Percentiles rank a stretch among this genome's conserved stretches.
Evolutionary conservation across 139 green algal genomes (phyloP).

Genomic region (Chlamydomonas eustigma): DNA sequence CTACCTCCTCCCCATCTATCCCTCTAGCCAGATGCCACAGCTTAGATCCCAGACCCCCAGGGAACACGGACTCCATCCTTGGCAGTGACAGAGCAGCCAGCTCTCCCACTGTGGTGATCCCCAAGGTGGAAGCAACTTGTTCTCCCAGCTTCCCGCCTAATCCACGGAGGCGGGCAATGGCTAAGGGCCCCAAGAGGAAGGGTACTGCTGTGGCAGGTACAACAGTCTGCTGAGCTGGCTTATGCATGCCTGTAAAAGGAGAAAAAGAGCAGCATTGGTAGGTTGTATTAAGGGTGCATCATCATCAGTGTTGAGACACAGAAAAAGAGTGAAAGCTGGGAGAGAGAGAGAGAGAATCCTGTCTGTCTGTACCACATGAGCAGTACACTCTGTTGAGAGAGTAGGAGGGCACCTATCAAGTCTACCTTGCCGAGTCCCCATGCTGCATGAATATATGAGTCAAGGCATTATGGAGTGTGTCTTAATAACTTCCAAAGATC

Average conservation of each 20-base stretch:
- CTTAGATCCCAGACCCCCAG: conserved; percentile 40
- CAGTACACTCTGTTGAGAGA: no score
- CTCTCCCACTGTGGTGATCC: conserved; percentile 59
- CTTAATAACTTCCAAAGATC: neutral
- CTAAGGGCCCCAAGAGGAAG: conserved; percentile 58
- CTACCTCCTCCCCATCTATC: conserved; percentile 65
- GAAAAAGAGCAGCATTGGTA: neutral
- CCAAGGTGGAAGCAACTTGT: conserved; percentile 36
- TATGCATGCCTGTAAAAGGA: conserved; percentile 64
- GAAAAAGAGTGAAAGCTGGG: no score
- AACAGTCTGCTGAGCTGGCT: conserved; percentile 80
- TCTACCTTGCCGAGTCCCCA: no score
- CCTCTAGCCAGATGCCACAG: conserved; percentile 52
- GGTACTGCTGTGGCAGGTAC: conserved; percentile 53
- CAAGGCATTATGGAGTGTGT: no score
- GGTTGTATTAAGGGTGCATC: no score
- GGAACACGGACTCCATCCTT: conserved; percentile 45
- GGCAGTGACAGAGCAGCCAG: conserved; percentile 51
- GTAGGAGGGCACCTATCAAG: no score
- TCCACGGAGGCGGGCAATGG: conserved; percentile 55
- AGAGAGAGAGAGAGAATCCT: no score
- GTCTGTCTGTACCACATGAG: no score
- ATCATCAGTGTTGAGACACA: no score
- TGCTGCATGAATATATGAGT: no score
- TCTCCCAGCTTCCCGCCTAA: conserved; percentile 77